Evolutionary conservation across 495 filamentous ascomycete species (phyloP).

Genomic region (Lophiostoma macrostomum): DNA sequence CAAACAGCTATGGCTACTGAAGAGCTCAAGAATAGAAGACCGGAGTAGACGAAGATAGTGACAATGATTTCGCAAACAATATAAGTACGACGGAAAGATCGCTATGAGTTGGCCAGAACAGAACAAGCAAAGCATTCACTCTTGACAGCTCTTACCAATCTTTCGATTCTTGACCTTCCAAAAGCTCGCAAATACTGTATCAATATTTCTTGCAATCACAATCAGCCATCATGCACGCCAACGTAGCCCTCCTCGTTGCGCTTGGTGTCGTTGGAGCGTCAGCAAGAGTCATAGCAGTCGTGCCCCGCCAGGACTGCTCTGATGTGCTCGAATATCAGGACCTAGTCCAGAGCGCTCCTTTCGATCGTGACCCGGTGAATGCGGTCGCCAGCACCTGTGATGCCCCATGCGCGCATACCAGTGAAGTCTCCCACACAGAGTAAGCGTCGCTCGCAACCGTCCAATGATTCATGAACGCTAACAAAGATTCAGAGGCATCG

Average conservation of each 20-base stretch:
- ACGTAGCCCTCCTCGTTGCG: background rate
- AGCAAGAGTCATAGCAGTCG: background rate
- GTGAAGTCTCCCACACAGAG: constrained; percentile 1
- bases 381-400: background rate
- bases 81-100: too few species aligned
- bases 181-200: background rate
- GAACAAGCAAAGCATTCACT: too few species aligned
- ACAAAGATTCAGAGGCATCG: background rate
- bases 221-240: constrained; percentile 6
- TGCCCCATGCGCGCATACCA: background rate
- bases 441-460: background rate
- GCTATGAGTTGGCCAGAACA: too few species aligned
- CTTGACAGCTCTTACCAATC: background rate
- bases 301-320: constrained; percentile 6
- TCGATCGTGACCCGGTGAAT: background rate
- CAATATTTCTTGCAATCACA: too few species aligned
- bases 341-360: background rate
- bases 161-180: background rate
- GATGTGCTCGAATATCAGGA: constrained; percentile 8
- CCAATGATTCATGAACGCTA: background rate
- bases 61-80: too few species aligned
- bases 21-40: too few species aligned
- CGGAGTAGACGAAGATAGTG: too few species aligned
- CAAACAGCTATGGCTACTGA: too few species aligned
- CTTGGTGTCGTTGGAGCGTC: background rate